Conservation (phyloP, 1,284 basidiomycete genomes). For the Ustilago bromivora region DNA sequence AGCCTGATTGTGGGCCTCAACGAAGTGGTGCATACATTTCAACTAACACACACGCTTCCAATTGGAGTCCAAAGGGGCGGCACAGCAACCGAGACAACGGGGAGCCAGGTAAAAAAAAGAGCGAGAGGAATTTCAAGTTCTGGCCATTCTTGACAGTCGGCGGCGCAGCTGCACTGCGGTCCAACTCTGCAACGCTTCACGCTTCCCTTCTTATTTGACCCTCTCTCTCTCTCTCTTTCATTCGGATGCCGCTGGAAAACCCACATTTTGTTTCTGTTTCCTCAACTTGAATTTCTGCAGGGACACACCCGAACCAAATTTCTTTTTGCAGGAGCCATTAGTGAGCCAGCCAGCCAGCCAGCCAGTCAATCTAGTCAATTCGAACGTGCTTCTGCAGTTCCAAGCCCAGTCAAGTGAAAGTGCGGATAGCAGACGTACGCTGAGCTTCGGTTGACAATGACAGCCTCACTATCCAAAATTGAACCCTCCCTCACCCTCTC, state of each 20-base stretch:
- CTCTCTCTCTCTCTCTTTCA: background rate
- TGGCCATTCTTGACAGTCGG: conserved; percentile 19
- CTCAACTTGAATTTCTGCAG: conserved; percentile 1
- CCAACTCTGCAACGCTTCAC: conserved; percentile 4
- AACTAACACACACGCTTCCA: background rate
- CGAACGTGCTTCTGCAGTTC: background rate
- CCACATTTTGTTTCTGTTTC: conserved; percentile 1
- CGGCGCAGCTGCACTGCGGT: conserved; percentile 13
- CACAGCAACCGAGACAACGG: background rate
- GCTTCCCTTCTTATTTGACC: background rate
- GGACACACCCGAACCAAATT: conserved; percentile 8
- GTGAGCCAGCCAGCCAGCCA: background rate
- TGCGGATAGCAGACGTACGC: background rate
- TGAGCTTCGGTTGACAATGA: conserved; percentile 4
- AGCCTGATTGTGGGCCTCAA: too few species aligned
- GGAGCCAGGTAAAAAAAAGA: background rate
- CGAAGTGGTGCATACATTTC: too few species aligned
- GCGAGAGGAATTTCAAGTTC: conserved; percentile 8
- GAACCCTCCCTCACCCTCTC: background rate
- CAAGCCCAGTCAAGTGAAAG: conserved; percentile 6
- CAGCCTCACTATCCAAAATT: conserved; percentile 4
- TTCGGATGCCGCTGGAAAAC: conserved; percentile 5
- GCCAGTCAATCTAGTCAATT: background rate
- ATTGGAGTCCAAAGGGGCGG: background rate
- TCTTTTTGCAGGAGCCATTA: background rate